These are phyloP conservation scores for Verticillium nonalfalfae DNA, from an alignment of 2,329 filamentous ascomycete species.

Conservation along the genomic window DNA sequence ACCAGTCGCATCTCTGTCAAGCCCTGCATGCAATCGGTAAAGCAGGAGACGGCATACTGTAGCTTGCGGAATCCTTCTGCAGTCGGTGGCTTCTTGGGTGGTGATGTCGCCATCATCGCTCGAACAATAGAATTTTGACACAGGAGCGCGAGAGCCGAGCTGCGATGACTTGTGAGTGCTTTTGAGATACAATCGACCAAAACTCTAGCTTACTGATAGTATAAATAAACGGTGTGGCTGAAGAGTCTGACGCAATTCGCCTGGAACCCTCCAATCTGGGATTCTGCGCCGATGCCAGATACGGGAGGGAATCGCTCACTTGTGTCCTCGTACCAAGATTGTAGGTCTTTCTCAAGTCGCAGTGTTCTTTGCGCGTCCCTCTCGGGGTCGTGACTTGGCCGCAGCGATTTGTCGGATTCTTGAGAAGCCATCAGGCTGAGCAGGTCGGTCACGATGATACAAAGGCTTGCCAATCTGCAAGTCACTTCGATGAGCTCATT, in stretches of 20 bases:
- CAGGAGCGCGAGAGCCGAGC: conserved; percentile 36
- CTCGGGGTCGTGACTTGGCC: conserved; percentile 21
- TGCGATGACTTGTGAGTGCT: conserved; percentile 21
- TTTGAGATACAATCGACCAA: background rate
- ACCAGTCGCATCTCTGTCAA: conserved; percentile 36
- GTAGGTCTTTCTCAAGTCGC: conserved; percentile 27
- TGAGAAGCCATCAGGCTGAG: conserved; percentile 36
- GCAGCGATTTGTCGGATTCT: conserved; percentile 32
- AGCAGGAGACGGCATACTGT: conserved; percentile 33
- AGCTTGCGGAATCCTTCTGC: conserved; percentile 35
- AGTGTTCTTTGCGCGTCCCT: conserved; percentile 21
- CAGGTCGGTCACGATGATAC: conserved; percentile 38
- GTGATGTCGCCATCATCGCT: conserved; percentile 22
- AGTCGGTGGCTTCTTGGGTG: conserved; percentile 28
- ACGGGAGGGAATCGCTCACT: conserved; percentile 26
- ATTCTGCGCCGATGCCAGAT: conserved; percentile 15
- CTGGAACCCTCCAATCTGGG: conserved; percentile 20
- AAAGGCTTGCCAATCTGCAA: conserved; percentile 36
- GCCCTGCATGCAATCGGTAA: conserved; percentile 39
- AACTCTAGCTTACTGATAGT: conserved; percentile 35
- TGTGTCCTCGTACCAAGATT: conserved; percentile 31
- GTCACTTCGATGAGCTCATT: conserved; percentile 34
- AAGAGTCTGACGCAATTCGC: conserved; percentile 36
- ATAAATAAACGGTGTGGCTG: conserved; percentile 43
- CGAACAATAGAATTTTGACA: conserved; percentile 29